A percentile compares a stretch with the other conserved stretches of the same genome.
Conservation (phyloP, 768 basidiomycete species). For the Trametes meyenii region DNA sequence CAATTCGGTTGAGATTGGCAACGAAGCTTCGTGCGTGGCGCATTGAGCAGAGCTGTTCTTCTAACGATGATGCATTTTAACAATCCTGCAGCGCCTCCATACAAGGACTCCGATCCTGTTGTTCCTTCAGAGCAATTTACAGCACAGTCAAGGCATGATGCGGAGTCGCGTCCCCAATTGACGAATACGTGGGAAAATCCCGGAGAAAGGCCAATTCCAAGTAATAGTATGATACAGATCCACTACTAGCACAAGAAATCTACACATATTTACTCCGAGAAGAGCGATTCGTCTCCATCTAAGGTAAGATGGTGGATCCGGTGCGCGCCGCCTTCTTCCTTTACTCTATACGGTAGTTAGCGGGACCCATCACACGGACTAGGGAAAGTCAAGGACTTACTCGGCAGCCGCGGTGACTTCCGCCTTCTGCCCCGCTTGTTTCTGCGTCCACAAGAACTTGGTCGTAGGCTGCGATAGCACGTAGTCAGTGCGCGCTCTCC, state of each 20-base stretch:
- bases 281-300: constrained; percentile 27
- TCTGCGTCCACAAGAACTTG: constrained; percentile 26
- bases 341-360: constrained; percentile 12
- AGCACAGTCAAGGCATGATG: too few species aligned
- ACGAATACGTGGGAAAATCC: too few species aligned
- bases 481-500: background rate
- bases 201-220: too few species aligned
- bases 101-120: too few species aligned
- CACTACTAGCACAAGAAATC: background rate
- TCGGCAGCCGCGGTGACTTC: constrained; percentile 28
- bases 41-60: too few species aligned
- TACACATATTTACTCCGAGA: background rate
- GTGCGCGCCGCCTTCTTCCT: constrained; percentile 25
- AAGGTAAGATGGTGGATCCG: constrained; percentile 27
- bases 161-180: too few species aligned
- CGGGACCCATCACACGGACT: too few species aligned
- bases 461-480: constrained; percentile 21
- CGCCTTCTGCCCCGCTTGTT: constrained; percentile 9
- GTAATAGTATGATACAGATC: background rate
- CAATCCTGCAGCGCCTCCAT: too few species aligned
- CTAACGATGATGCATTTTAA: too few species aligned
- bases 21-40: too few species aligned
- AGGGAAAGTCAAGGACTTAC: constrained; percentile 10
- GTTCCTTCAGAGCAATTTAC: too few species aligned
- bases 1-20: too few species aligned